Evolutionary conservation across 2,329 filamentous ascomycete species (phyloP).

Genomic region (Colletotrichum sp.): DNA sequence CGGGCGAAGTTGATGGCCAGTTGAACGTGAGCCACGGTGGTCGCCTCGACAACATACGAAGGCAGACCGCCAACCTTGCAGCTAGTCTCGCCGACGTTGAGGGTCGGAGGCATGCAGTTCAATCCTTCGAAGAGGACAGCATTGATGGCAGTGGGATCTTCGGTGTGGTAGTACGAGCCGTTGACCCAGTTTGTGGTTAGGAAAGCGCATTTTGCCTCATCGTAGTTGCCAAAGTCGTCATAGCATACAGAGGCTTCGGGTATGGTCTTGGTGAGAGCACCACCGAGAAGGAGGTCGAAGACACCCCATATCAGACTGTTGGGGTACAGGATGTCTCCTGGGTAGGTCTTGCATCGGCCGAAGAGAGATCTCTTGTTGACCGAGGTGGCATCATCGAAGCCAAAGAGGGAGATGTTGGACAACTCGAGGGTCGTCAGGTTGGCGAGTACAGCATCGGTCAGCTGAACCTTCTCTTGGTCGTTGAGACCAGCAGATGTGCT

Average conservation of each 20-base stretch:
- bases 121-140: constrained; percentile 30
- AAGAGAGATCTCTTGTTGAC: constrained; percentile 23
- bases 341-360: constrained; percentile 37
- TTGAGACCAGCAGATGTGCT: constrained; percentile 5
- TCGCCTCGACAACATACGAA: constrained; percentile 39
- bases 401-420: constrained; percentile 35
- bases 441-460: constrained; percentile 38
- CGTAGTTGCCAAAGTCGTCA: constrained; percentile 32
- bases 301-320: constrained; percentile 31
- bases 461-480: constrained; percentile 30
- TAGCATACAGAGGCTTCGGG: constrained; percentile 39
- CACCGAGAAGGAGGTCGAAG: constrained; percentile 39
- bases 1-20: constrained; percentile 45
- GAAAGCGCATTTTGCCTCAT: constrained; percentile 33
- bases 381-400: constrained; percentile 29
- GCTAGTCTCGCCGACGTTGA: constrained; percentile 15
- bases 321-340: constrained; percentile 36
- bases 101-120: constrained; percentile 28
- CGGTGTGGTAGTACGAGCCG: constrained; percentile 28
- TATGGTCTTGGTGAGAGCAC: constrained; percentile 33
- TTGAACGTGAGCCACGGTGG: constrained; percentile 37
- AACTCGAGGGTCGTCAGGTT: constrained; percentile 34
- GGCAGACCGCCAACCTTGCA: constrained; percentile 18
- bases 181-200: constrained; percentile 34
- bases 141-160: constrained; percentile 31